Base-by-base conservation (phyloP, 2,329 filamentous ascomycete genomes). In the Claviceps digitariae region DNA sequence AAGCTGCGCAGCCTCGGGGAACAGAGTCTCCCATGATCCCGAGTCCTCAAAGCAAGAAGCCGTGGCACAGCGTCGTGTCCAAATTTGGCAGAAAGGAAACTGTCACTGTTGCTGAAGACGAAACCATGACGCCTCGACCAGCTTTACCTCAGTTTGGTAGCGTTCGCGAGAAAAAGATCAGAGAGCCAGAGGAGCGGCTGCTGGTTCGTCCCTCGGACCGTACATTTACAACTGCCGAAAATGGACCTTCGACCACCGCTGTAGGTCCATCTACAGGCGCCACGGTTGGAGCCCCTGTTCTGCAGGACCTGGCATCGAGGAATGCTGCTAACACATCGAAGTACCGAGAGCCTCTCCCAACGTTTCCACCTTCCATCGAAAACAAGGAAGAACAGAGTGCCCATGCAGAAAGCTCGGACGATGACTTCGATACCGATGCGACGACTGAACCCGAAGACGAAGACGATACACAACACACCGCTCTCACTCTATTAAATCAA, bases 101-200 rank as follows among this genome's bases (percentile, higher is more conserved):
- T 0, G 51, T 69, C 17, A 55, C 67, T 12, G 58, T 74, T 2
- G 75, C 83, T n/a, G 80, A 86, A 31, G 81, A 86, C 44, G 77
- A 83, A 55, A 70, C 81, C 15, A 87, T 89, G 83, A 81, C 81
- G 58, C 86, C 86, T n/a, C 73, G 85, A 34, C 85, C 86, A 7
- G 82, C 81, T 1, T 69, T 90, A 40, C 86, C 86, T 1, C 83
- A 77, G 1, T 90, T 90, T 65, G 86, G 86, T 20, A 90, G 86
- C 61, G 74, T 90, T 23, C 76, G 84, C 23, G 80, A 83, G 29
- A 81, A 78, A 65, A 82, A 81, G 58, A 63, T 68, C 8, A 74
- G 70, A 41, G 75, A 80, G 50, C 60, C 68, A 0, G 70, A 76
- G 41, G 84, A 83, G 60, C 72, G 81, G 2, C 74, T 77, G 0